Conservation (phyloP, 495 filamentous ascomycete species). For the Penicilliopsis zonata region DNA sequence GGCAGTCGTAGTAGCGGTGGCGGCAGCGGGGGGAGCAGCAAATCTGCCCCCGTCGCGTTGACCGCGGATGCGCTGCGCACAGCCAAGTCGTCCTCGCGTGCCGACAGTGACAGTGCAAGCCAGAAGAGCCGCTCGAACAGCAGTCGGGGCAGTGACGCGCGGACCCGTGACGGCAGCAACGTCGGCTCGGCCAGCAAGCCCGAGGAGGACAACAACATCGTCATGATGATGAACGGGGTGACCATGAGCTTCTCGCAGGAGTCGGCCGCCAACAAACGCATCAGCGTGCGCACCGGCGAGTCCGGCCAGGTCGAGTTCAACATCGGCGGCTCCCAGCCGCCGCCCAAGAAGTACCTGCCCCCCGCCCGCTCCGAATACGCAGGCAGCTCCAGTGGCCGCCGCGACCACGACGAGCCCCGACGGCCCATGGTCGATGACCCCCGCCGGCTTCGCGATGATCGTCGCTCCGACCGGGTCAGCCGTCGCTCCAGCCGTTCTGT, state of each 20-base stretch:
- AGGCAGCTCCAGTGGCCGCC: slow-evolving; percentile 12
- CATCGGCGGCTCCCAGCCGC: slow-evolving; percentile 23
- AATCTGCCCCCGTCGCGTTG: slow-evolving; percentile 17
- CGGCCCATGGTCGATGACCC: neutral
- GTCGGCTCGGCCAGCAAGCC: slow-evolving; percentile 17
- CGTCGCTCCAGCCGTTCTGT: slow-evolving; percentile 27
- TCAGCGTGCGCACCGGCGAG: slow-evolving; percentile 29
- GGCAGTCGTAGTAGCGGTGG: too few species aligned
- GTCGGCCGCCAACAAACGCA: slow-evolving; percentile 24
- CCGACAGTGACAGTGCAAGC: slow-evolving; percentile 31
- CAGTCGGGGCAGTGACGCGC: slow-evolving; percentile 29
- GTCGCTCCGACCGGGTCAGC: slow-evolving; percentile 26
- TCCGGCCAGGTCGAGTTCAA: slow-evolving; percentile 26
- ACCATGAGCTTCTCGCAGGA: slow-evolving; percentile 29
- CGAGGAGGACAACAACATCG: slow-evolving; percentile 30
- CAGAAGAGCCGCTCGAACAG: slow-evolving; percentile 34
- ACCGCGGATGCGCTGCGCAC: slow-evolving; percentile 23
- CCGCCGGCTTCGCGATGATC: slow-evolving; percentile 19
- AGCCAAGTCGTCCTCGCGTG: slow-evolving; percentile 16
- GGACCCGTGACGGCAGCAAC: slow-evolving; percentile 20
- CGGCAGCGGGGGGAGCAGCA: too few species aligned
- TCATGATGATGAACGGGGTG: slow-evolving; percentile 30
- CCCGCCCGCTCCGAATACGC: slow-evolving; percentile 22
- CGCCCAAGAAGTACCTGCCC: slow-evolving; percentile 25
- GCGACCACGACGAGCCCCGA: slow-evolving; percentile 19